phyloP scores from a whole-genome alignment of 495 filamentous ascomycete genomes.

The Tuber microsphaerosporum region DNA sequence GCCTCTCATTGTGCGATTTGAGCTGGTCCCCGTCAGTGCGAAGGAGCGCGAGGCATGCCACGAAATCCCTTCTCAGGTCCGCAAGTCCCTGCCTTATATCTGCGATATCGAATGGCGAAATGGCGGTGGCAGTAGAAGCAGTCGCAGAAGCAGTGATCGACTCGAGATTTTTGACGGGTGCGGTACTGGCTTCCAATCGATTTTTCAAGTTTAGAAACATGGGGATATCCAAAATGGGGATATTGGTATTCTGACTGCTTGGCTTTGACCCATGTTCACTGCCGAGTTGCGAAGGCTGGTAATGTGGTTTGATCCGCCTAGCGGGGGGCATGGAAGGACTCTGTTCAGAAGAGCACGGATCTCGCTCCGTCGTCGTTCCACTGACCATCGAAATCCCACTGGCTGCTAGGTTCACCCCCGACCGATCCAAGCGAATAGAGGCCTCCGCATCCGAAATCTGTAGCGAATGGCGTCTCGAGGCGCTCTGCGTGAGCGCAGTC shows the following conservation, averaged over 20 bases:
- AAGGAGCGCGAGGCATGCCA: not conserved
- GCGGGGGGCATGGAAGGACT: slow-evolving; percentile 16
- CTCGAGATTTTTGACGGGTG: not conserved
- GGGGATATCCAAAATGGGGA: not conserved
- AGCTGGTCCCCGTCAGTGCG: slow-evolving; percentile 4
- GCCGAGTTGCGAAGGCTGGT: slow-evolving; percentile 23
- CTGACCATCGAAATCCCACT: slow-evolving; percentile 30
- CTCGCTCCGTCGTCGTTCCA: slow-evolving; percentile 34
- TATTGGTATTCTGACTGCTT: slow-evolving; percentile 6
- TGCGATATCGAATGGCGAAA: not conserved
- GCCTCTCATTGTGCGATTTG: slow-evolving; percentile 21
- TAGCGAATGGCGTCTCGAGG: slow-evolving; percentile 16
- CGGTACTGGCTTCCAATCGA: not conserved
- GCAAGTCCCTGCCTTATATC: not conserved
- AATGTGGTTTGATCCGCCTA: slow-evolving; percentile 5
- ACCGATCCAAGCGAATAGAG: slow-evolving; percentile 22
- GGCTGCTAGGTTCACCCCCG: slow-evolving; percentile 18
- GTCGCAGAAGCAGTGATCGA: not conserved
- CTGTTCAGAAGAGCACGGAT: slow-evolving; percentile 18
- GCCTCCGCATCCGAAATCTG: slow-evolving; percentile 20
- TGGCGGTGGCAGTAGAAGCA: not conserved
- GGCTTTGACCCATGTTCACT: slow-evolving; percentile 14
- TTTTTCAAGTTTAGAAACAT: not conserved
- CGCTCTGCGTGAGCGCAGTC: slow-evolving; percentile 9
- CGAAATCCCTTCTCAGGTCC: not conserved